Evolutionary conservation across 2,329 filamentous ascomycete genomes (phyloP).

Genomic region (Domatiomyces globalis): DNA sequence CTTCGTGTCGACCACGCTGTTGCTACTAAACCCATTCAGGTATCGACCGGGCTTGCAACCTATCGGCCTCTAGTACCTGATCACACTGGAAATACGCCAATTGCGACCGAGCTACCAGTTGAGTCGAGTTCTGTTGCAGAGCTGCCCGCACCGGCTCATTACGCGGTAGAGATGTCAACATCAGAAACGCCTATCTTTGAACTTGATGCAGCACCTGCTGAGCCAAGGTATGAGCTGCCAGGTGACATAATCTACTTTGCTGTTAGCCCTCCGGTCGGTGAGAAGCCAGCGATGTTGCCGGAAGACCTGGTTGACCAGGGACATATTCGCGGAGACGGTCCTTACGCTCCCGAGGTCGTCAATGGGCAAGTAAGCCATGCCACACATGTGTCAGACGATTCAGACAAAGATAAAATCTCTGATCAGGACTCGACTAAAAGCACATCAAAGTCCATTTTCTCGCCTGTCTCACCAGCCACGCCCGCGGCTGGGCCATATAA

Average conservation of each 20-base stretch:
- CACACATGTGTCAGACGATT: neutral
- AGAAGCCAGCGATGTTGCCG: conserved; percentile 17
- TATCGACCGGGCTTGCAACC: conserved; percentile 1
- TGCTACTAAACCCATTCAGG: conserved; percentile 29
- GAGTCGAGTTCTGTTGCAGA: conserved; percentile 22
- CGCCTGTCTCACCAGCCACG: conserved; percentile 11
- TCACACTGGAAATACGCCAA: conserved; percentile 8
- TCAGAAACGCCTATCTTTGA: conserved; percentile 24
- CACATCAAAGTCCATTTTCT: conserved; percentile 9
- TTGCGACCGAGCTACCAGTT: conserved; percentile 20
- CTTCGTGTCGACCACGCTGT: conserved; percentile 42
- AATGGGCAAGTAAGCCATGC: neutral
- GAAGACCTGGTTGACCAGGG: conserved; percentile 29
- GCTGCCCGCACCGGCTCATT: conserved; percentile 9
- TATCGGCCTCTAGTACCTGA: conserved; percentile 6
- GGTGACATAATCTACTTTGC: conserved; percentile 24
- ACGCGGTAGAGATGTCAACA: conserved; percentile 24
- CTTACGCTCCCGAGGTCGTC: conserved; percentile 16
- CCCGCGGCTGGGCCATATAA: neutral
- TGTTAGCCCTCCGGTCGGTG: conserved; percentile 23
- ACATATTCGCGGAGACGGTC: conserved; percentile 16
- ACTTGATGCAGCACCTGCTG: conserved; percentile 24
- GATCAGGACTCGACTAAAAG: conserved; percentile 7
- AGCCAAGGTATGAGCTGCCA: conserved; percentile 24
- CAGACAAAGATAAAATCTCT: too few species aligned